Percentiles rank a stretch among this genome's conserved stretches.
These are phyloP conservation scores for Cornus kousa DNA, from an alignment of 148 eudicot species.

Conservation along the genomic window DNA sequence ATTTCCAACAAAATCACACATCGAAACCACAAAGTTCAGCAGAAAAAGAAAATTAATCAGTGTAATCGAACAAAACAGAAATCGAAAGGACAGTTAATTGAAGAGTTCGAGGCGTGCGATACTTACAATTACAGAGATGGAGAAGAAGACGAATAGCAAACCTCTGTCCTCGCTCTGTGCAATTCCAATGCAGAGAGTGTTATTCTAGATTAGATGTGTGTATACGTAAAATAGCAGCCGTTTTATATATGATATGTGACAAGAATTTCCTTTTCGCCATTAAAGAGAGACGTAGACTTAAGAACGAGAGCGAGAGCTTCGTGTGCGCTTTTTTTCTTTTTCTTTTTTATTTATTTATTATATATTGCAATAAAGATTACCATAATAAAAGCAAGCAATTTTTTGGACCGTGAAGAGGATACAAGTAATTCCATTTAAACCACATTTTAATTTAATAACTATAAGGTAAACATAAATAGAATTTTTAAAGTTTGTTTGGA, in stretches of 20 bases:
- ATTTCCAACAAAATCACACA: not conserved
- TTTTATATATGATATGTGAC: not conserved
- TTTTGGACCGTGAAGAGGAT: too few species aligned
- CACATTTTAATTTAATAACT: too few species aligned
- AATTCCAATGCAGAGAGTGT: slow-evolving; percentile 1
- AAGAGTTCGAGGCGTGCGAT: not conserved
- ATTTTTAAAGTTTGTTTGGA: too few species aligned
- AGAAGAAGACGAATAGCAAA: not conserved
- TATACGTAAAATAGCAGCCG: not conserved
- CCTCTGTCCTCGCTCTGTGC: not conserved
- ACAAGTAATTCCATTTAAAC: too few species aligned
- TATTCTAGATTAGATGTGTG: not conserved
- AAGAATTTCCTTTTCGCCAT: not conserved
- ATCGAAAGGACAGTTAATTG: not conserved
- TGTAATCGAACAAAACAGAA: not conserved
- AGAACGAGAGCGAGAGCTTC: not conserved
- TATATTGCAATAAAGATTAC: too few species aligned
- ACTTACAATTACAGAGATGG: not conserved
- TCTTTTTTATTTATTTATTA: too few species aligned
- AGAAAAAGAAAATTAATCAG: not conserved
- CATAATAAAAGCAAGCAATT: too few species aligned
- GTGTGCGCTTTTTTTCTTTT: not conserved
- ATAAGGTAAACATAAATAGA: too few species aligned
- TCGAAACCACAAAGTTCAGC: not conserved
- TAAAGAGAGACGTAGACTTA: slow-evolving; percentile 3